phyloP scores from a whole-genome alignment of 2,329 filamentous ascomycete genomes.

The Fusarium subtropicale region DNA sequence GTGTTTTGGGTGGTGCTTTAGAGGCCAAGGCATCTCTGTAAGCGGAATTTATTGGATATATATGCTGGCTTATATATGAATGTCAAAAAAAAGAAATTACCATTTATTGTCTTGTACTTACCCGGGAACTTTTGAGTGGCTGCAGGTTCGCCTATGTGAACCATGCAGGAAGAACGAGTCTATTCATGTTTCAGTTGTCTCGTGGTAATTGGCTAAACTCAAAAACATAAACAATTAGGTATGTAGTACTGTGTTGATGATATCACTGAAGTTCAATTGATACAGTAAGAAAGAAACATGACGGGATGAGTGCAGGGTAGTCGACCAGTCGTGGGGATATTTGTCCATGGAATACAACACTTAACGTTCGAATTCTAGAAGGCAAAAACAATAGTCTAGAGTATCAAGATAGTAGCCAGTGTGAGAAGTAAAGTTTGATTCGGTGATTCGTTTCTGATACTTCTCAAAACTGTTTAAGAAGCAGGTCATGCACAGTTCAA shows the following conservation, averaged over 20 bases:
- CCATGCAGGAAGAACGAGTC: background rate
- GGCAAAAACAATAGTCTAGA: background rate
- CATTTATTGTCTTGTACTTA: background rate
- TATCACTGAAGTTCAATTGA: background rate
- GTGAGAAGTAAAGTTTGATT: background rate
- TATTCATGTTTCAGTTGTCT: background rate
- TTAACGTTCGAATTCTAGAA: background rate
- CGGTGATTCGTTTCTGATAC: background rate
- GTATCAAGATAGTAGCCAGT: background rate
- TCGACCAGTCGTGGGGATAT: background rate
- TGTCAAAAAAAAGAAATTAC: background rate
- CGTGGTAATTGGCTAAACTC: background rate
- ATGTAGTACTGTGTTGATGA: background rate
- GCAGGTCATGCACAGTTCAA: constrained; percentile 1
- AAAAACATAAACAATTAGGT: background rate
- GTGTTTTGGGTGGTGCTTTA: constrained; percentile 53
- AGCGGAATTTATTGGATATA: background rate
- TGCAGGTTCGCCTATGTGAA: background rate
- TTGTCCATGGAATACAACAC: background rate
- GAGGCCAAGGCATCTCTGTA: constrained; percentile 51
- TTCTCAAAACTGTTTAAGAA: background rate
- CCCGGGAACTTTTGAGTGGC: background rate
- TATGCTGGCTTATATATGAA: background rate
- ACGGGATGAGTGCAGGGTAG: background rate
- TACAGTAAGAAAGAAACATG: no score